Conservation (phyloP, 2,329 filamentous ascomycete species). For the Diaporthe ilicicola region DNA sequence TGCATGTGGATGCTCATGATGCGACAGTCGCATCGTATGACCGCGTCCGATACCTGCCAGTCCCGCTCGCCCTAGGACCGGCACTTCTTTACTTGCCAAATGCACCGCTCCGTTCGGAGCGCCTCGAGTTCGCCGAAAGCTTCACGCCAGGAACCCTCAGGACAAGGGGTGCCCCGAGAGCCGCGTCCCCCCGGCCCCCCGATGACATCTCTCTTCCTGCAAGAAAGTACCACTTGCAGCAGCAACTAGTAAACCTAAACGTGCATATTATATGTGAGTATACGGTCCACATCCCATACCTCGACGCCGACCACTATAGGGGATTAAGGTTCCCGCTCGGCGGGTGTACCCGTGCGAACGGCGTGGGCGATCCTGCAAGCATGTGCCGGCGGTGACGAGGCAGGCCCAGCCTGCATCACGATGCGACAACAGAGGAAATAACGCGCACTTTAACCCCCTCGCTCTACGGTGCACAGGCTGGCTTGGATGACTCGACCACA, state of each 20-base stretch:
- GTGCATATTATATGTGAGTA: neutral
- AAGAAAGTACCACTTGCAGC: neutral
- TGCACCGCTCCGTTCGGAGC: neutral
- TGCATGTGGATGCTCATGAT: neutral
- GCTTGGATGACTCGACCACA: neutral
- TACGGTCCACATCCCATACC: neutral
- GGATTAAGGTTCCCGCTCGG: neutral
- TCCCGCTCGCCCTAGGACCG: too few species aligned
- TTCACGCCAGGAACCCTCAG: neutral
- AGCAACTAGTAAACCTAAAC: slow-evolving; percentile 8
- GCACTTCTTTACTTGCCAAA: neutral
- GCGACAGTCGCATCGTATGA: neutral
- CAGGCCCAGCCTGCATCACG: neutral
- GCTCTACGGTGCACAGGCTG: neutral
- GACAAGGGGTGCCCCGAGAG: too few species aligned
- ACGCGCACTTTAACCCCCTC: too few species aligned
- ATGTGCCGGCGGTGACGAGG: neutral
- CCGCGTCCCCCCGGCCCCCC: neutral
- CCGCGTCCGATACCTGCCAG: neutral
- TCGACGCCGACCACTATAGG: neutral
- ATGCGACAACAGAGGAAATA: neutral
- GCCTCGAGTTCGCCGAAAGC: neutral
- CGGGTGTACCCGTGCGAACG: slow-evolving; percentile 13
- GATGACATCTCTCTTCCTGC: neutral
- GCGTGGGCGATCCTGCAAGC: neutral